Percentiles rank a stretch among this genome's conserved stretches.
Conservation (phyloP, 2,329 filamentous ascomycete genomes). For the Fusarium marasasianum region DNA sequence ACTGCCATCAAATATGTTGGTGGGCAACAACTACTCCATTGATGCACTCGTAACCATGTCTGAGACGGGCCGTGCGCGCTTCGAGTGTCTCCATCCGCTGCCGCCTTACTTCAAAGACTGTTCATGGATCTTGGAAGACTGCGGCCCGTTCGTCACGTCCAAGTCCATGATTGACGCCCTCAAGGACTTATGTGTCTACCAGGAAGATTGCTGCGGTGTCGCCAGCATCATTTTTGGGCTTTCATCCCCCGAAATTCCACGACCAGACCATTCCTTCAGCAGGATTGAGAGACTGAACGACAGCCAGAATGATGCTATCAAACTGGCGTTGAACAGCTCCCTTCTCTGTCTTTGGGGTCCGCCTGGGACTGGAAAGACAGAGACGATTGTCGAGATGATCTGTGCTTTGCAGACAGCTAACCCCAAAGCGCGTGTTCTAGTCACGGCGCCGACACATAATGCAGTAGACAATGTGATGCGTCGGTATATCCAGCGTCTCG, state of each 20-base stretch:
- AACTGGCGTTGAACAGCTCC: slow-evolving; percentile 39
- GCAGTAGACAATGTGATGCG: slow-evolving; percentile 56
- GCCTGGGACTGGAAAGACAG: slow-evolving; percentile 57
- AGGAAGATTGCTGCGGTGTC: slow-evolving; percentile 47
- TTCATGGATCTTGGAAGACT: slow-evolving; percentile 50
- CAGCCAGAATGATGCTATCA: slow-evolving; percentile 29
- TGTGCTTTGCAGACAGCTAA: slow-evolving; percentile 43
- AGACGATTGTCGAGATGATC: slow-evolving; percentile 53
- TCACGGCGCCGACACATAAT: slow-evolving; percentile 56
- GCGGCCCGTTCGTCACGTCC: slow-evolving; percentile 53
- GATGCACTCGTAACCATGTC: slow-evolving; percentile 49
- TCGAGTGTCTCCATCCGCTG: slow-evolving; percentile 51
- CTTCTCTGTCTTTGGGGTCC: slow-evolving; percentile 56
- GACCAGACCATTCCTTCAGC: not conserved
- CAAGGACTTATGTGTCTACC: slow-evolving; percentile 42
- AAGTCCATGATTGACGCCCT: slow-evolving; percentile 53
- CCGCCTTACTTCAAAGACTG: slow-evolving; percentile 49
- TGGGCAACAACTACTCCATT: slow-evolving; percentile 45
- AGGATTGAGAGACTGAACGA: slow-evolving; percentile 10
- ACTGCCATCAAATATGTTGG: not conserved
- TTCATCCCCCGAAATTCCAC: rapidly evolving
- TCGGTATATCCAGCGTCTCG: slow-evolving; percentile 41
- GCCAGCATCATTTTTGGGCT: slow-evolving; percentile 20
- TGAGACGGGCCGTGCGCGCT: slow-evolving; percentile 43
- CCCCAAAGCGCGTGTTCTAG: slow-evolving; percentile 44